Evolutionary conservation across 2,329 filamentous ascomycete genomes (phyloP), one percentile per base, ranked within the genome.

Genomic region (Didymella pinodella): DNA sequence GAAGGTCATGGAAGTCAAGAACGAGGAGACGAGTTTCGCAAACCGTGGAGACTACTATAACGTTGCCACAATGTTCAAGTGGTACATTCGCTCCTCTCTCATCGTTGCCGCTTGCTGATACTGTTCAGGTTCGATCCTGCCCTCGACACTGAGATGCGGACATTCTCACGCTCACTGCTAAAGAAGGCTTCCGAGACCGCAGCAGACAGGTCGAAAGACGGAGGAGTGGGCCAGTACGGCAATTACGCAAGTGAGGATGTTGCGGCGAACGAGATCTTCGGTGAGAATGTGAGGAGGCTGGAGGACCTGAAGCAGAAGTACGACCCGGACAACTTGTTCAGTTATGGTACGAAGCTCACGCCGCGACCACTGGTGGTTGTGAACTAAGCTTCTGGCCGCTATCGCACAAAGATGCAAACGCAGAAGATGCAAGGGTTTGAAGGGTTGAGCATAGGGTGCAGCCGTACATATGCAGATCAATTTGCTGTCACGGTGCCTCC

Each of bases 41-140:
- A 75, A 75, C 22, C 56, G 73, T 0, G 72, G 72, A 0, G 67
- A 73, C n/a, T 74, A 75, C 41, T 76, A 75, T 31, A 76, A 76
- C 44, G 64, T 75, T 4, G 72, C 71, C 28, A 70, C 68, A 2
- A 54, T 65, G 54, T 68, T 74, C 20, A 76, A 75, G 47, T 76
- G 72, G 72, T 73, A 48, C 6, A 7, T 34, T 14, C 22, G 10
- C n/a, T 8, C 2, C n/a, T 22, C 12, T 31, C 14, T n/a, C 7
- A 14, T 26, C 1, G 2, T n/a, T 4, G 5, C 12, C 31, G 2
- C n/a, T n/a, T 4, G 18, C 34, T 55, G 10, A 55, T 3, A 3
- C 1, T 18, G 2, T 20, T 2, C 32, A 72, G 71, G 71, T 70
- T 68, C 28, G 68, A 74, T 47, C 62, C 69, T 4, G 18, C 46